Evolutionary conservation across 2,329 filamentous ascomycete genomes (phyloP), one percentile per base, ranked within the genome.

Genomic region (Colletotrichum tropicicola): DNA sequence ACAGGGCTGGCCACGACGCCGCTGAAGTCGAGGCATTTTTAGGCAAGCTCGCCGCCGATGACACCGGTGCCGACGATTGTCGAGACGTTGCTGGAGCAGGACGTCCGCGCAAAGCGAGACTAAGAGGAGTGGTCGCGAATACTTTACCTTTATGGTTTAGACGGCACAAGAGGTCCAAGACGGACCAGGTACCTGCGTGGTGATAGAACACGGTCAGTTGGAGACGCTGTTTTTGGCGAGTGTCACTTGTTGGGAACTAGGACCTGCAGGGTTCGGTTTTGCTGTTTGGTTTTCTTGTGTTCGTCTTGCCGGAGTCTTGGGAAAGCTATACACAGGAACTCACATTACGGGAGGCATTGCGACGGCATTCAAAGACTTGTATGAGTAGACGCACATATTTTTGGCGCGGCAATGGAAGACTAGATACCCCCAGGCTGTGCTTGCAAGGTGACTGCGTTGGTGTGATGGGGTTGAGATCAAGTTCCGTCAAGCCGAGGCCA

Each of bases 11-110:
- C 72, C 41, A 70, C 74, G 27, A 53, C 52, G 59, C 73, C 77
- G 32, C 69, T 68, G 41, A 72, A 76, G 39, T 69, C 78, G 45
- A 79, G 78, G 72, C 69, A 73, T 47, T 74, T 76, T 49, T 80
- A 76, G 70, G 53, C 55, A 23, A 48, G 43, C 49, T 3, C 19
- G 15, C 30, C 25, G 21, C 30, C 59, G 9, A 35, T 28, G 43
- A 58, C 28, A 6, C 45, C 30, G 21, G 28, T 43, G 30, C 43
- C 61, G 23, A 65, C 13, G 9, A 55, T 56, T 44, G 28, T 56
- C 15, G 61, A 55, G 51, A 25, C 25, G 30, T 15, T 51, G 35
- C 25, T 52, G 37, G 35, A 41, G 19, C n/a, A 25, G 6, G 17
- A 65, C 15, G 23, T 30, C 9, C 35, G 44, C 7, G 9, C 28